Evolutionary conservation across 257 asterid species (phyloP).

Genomic region (Nicotiana sylvestris): DNA sequence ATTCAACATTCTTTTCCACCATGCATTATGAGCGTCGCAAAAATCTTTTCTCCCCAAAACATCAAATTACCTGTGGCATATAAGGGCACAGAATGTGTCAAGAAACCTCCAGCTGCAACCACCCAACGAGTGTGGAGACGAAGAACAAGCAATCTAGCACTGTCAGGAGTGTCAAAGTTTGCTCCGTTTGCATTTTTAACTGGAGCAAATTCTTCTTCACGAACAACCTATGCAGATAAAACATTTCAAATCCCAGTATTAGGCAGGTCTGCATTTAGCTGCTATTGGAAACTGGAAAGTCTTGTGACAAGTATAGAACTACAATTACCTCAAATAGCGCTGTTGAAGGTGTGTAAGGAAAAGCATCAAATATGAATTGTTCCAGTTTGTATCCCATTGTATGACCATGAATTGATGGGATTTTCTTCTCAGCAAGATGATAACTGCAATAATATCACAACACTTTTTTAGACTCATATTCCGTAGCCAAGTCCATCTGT

Average conservation of each 20-base stretch:
- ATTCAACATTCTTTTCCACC: background rate
- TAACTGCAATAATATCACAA: constrained; percentile 45
- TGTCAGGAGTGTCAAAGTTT: constrained; percentile 91
- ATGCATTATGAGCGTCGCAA: background rate
- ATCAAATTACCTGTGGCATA: constrained; percentile 66
- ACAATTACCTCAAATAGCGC: constrained; percentile 80
- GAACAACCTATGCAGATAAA: constrained; percentile 42
- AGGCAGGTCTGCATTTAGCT: background rate
- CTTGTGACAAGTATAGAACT: background rate
- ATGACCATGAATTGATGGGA: constrained; percentile 81
- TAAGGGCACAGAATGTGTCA: constrained; percentile 94
- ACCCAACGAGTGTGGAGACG: constrained; percentile 97
- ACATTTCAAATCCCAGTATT: background rate
- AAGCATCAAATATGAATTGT: constrained; percentile 93
- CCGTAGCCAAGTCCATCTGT: background rate
- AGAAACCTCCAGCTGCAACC: constrained; percentile 94
- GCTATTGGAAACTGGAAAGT: background rate
- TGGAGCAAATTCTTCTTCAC: constrained; percentile 98
- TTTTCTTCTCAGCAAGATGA: constrained; percentile 87
- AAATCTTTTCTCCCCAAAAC: background rate
- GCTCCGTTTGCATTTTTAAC: constrained; percentile 92
- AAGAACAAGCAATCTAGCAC: constrained; percentile 82
- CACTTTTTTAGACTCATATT: constrained; percentile 8
- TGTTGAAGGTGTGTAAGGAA: constrained; percentile 89
- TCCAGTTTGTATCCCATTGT: constrained; percentile 79